Evolutionary conservation across 805 yeast species (phyloP).

Genomic region (Metschnikowia continentalis): DNA sequence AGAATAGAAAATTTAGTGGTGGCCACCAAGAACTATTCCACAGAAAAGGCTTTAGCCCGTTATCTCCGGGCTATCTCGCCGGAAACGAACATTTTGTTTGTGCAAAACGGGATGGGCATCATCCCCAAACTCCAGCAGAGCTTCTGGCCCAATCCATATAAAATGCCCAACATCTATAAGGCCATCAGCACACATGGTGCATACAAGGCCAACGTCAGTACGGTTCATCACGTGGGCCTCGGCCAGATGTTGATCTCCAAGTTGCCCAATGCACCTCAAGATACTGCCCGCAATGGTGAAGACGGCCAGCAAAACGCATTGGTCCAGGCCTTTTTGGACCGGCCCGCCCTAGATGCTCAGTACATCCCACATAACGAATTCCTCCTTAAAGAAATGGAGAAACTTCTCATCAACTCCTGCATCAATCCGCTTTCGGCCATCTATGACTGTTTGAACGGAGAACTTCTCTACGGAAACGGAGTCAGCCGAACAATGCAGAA

Average conservation of each 20-base stretch:
- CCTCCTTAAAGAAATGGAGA: constrained; percentile 60
- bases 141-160: constrained; percentile 47
- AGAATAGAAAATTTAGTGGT: constrained; percentile 58
- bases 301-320: constrained; percentile 11
- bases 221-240: constrained; percentile 60
- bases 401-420: constrained; percentile 75
- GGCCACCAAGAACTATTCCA: constrained; percentile 77
- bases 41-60: constrained; percentile 57
- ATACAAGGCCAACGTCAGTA: constrained; percentile 38
- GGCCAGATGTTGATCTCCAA: constrained; percentile 61
- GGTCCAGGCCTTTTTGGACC: constrained; percentile 21
- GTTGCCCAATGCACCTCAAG: constrained; percentile 38
- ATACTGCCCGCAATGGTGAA: neutral
- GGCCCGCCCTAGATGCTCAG: constrained; percentile 24
- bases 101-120: constrained; percentile 89
- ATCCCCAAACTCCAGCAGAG: constrained; percentile 45
- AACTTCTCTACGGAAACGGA: constrained; percentile 44
- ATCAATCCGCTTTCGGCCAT: constrained; percentile 82
- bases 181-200: constrained; percentile 88
- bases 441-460: constrained; percentile 75
- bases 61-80: constrained; percentile 45
- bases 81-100: constrained; percentile 53
- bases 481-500: constrained; percentile 31
- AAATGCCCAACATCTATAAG: constrained; percentile 58
- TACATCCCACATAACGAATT: constrained; percentile 40